phyloP scores from a whole-genome alignment of 257 asterid species.

The Petrea volubilis region DNA sequence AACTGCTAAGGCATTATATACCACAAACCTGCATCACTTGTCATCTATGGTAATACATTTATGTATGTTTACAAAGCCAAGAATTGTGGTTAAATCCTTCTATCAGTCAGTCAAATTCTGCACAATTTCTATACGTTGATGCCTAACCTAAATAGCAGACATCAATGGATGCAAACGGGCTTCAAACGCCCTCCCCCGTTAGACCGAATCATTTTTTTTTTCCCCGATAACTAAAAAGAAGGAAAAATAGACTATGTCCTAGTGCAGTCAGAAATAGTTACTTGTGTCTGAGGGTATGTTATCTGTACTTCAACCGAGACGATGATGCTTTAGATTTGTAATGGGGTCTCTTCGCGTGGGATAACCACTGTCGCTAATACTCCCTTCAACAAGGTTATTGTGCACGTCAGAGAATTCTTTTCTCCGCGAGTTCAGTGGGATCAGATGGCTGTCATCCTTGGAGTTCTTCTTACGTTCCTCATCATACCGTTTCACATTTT shows the following conservation, averaged over 20 bases:
- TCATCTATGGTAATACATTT: not conserved
- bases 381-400: conserved; percentile 65
- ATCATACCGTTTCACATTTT: conserved; percentile 75
- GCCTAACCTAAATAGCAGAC: conserved; percentile 13
- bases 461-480: conserved; percentile 67
- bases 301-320: conserved; percentile 52
- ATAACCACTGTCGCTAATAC: conserved; percentile 77
- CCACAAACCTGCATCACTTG: not conserved
- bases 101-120: conserved; percentile 8
- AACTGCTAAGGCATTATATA: too few relatives aligned
- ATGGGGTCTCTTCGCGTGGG: conserved; percentile 46
- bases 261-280: conserved; percentile 27
- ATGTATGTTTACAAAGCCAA: conserved; percentile 11
- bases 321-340: conserved; percentile 44
- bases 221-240: not conserved
- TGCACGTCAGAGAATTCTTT: conserved; percentile 74
- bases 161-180: not conserved
- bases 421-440: conserved; percentile 68
- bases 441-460: conserved; percentile 81
- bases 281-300: conserved; percentile 16
- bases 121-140: not conserved
- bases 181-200: not conserved
- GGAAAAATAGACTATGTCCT: conserved; percentile 2
- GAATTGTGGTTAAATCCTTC: not conserved
- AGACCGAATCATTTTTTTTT: too few relatives aligned